phyloP scores from a whole-genome alignment of 768 basidiomycete genomes.

The Krasilnikovozyma curviuscula region DNA sequence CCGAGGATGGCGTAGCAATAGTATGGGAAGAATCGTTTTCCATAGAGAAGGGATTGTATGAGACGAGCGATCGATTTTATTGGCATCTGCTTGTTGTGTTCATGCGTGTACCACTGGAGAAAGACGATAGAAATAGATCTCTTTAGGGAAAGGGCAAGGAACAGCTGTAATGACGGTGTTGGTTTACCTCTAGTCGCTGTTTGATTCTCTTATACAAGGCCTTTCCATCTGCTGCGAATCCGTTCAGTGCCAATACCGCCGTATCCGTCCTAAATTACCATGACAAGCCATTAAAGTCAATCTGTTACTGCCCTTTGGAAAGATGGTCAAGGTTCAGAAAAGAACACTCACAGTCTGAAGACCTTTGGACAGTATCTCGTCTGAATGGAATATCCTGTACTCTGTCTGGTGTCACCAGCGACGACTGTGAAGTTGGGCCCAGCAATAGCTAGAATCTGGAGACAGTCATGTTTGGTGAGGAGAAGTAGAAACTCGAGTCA shows the following conservation, averaged over 20 bases:
- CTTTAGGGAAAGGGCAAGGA: constrained; percentile 8
- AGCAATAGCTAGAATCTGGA: constrained; percentile 36
- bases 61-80: constrained; percentile 88
- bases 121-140: neutral
- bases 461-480: neutral
- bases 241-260: constrained; percentile 84
- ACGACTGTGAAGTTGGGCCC: constrained; percentile 85
- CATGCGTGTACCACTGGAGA: constrained; percentile 83
- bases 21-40: constrained; percentile 75
- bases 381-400: constrained; percentile 93
- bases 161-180: no score
- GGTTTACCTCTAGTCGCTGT: constrained; percentile 82
- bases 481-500: neutral
- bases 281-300: no score
- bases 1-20: constrained; percentile 94
- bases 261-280: constrained; percentile 79
- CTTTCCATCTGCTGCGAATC: constrained; percentile 92
- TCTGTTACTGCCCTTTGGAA: neutral
- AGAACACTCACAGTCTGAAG: constrained; percentile 58
- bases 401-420: constrained; percentile 90
- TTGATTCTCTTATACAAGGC: constrained; percentile 93
- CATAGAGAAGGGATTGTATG: constrained; percentile 96
- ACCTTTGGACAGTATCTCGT: constrained; percentile 93
- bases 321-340: neutral
- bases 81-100: constrained; percentile 94